A percentile compares a stretch with the other conserved stretches of the same genome.
Conservation (phyloP, 2,329 filamentous ascomycete genomes). For the Fusarium buharicum region DNA sequence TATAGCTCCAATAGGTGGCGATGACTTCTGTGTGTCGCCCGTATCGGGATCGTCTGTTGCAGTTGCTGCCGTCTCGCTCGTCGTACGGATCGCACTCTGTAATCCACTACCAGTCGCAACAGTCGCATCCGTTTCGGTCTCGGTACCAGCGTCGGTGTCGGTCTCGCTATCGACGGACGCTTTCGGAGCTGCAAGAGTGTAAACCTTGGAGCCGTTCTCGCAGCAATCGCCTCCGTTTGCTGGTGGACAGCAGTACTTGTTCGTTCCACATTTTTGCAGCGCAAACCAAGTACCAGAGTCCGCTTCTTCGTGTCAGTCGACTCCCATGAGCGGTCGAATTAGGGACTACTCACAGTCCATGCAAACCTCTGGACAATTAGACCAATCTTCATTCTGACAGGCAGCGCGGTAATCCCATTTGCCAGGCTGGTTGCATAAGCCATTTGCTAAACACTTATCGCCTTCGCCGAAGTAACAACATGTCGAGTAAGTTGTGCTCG, state of each 20-base stretch:
- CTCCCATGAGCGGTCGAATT: fast-evolving
- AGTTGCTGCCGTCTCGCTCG: not conserved
- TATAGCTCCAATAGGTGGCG: conserved; percentile 20
- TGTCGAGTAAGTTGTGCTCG: conserved; percentile 29
- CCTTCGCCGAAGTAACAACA: conserved; percentile 42
- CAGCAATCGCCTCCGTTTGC: conserved; percentile 28
- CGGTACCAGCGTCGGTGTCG: not conserved
- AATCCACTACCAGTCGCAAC: conserved; percentile 4
- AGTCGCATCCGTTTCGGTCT: not conserved
- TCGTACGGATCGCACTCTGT: not conserved
- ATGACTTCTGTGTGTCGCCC: not conserved
- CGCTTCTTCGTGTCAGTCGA: conserved; percentile 2
- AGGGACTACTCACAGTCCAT: conserved; percentile 27
- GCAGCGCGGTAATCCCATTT: conserved; percentile 37
- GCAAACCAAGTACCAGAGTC: conserved; percentile 26
- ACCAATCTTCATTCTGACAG: conserved; percentile 40
- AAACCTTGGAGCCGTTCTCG: conserved; percentile 27
- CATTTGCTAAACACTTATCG: conserved; percentile 36
- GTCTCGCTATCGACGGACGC: not conserved
- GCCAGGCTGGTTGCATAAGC: conserved; percentile 28
- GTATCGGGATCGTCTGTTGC: not conserved
- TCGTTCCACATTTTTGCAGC: conserved; percentile 26
- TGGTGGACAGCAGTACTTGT: conserved; percentile 39
- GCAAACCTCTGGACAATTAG: conserved; percentile 34
- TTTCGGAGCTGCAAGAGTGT: conserved; percentile 24